phyloP scores from a whole-genome alignment of 2,329 filamentous ascomycete genomes.

The Pseudogymnoascus sp. region DNA sequence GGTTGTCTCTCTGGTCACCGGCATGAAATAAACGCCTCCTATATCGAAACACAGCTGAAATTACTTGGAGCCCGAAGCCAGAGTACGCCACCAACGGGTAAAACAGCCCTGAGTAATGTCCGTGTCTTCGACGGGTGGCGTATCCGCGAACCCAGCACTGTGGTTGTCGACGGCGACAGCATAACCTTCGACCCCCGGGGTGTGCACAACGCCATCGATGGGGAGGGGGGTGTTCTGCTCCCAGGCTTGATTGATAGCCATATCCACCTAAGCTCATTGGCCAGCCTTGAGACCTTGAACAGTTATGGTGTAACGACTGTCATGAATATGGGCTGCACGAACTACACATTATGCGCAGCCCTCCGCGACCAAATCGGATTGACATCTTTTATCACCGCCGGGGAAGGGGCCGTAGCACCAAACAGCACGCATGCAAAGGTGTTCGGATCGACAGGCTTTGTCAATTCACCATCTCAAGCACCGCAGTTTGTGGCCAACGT shows the following conservation, averaged over 20 bases:
- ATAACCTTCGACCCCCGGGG: conserved; percentile 2
- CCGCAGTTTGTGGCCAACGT: conserved; percentile 5
- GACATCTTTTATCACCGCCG: conserved; percentile 10
- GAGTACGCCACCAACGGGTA: background rate
- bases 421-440: conserved; percentile 9
- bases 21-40: background rate
- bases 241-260: conserved; percentile 28
- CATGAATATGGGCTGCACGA: conserved; percentile 23
- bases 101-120: conserved; percentile 10
- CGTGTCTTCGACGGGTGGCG: conserved; percentile 9
- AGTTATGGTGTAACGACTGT: conserved; percentile 24
- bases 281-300: conserved; percentile 18
- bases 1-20: background rate
- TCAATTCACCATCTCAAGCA: conserved; percentile 1
- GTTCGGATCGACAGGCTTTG: background rate
- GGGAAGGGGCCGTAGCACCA: conserved; percentile 5
- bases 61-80: background rate
- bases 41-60: background rate
- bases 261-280: conserved; percentile 20
- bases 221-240: conserved; percentile 21
- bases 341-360: conserved; percentile 14
- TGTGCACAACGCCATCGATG: conserved; percentile 18
- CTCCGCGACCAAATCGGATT: conserved; percentile 10
- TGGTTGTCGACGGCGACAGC: conserved; percentile 9
- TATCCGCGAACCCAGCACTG: conserved; percentile 8